Evolutionary conservation across 495 filamentous ascomycete genomes (phyloP).

Genomic region (Trichoderma erinaceum): DNA sequence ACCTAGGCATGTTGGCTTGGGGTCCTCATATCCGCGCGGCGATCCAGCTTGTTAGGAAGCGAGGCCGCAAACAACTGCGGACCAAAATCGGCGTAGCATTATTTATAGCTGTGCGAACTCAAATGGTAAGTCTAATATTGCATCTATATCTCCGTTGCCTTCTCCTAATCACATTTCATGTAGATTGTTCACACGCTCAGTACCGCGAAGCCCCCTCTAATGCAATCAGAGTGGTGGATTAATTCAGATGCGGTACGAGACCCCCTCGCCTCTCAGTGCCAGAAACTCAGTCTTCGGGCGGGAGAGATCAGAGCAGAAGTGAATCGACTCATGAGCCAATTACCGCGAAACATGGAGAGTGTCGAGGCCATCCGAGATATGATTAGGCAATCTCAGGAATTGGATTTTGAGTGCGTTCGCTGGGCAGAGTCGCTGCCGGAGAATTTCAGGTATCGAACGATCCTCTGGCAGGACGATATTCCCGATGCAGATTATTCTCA

Average conservation of each 20-base stretch:
- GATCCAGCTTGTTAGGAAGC: constrained; percentile 45
- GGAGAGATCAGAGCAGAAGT: constrained; percentile 43
- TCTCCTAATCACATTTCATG: not conserved
- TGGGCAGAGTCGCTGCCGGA: constrained; percentile 40
- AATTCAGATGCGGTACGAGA: constrained; percentile 33
- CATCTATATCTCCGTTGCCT: not conserved
- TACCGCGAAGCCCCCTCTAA: constrained; percentile 36
- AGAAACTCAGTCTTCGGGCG: constrained; percentile 39
- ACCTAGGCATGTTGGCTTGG: constrained; percentile 44
- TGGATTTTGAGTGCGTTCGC: constrained; percentile 36
- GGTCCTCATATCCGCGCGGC: constrained; percentile 50
- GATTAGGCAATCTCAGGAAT: constrained; percentile 35
- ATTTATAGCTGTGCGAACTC: constrained; percentile 46
- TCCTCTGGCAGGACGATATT: constrained; percentile 39
- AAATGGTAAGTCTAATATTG: constrained; percentile 38
- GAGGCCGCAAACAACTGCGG: constrained; percentile 46
- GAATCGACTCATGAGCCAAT: constrained; percentile 32
- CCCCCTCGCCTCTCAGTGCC: constrained; percentile 32
- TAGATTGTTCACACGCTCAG: constrained; percentile 44
- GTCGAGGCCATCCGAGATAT: constrained; percentile 34
- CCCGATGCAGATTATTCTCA: constrained; percentile 33
- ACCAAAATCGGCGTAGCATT: constrained; percentile 41
- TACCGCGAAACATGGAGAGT: constrained; percentile 31
- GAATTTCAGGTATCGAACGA: constrained; percentile 35
- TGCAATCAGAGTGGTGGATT: constrained; percentile 49